Evolutionary conservation across 805 yeast genomes (phyloP).

Genomic region (Komagataella mondaviorum): DNA sequence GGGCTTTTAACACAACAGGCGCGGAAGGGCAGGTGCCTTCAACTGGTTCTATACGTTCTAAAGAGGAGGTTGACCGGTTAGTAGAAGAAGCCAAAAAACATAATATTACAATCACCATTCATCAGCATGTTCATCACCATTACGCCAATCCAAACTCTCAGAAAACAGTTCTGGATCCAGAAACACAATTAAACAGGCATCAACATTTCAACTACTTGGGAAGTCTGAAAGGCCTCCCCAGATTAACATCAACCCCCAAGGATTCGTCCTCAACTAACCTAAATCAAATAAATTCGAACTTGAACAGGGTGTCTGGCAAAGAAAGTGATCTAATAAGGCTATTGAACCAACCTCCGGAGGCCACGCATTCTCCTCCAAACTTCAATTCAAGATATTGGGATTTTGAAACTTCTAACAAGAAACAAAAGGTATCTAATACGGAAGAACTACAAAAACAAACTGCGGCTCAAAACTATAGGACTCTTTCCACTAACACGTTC

Average conservation of each 20-base stretch:
- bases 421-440: conserved; percentile 1
- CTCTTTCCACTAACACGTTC: background rate
- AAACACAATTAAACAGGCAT: conserved; percentile 39
- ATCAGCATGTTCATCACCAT: conserved; percentile 80
- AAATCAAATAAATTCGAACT: background rate
- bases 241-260: conserved; percentile 29
- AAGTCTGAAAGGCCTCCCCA: conserved; percentile 59
- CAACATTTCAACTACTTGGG: conserved; percentile 69
- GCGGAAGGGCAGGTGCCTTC: conserved; percentile 29
- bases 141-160: conserved; percentile 30
- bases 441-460: background rate
- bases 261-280: background rate
- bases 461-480: background rate
- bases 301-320: conserved; percentile 5
- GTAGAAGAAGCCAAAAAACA: conserved; percentile 47
- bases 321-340: conserved; percentile 31
- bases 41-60: conserved; percentile 35
- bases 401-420: conserved; percentile 3
- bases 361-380: conserved; percentile 1
- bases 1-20: conserved; percentile 45
- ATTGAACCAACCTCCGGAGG: conserved; percentile 19
- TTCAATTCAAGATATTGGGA: conserved; percentile 1
- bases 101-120: conserved; percentile 52
- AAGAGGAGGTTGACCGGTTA: conserved; percentile 41
- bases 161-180: conserved; percentile 26